Conservation (phyloP, 1,284 basidiomycete species). For the Microbotryum silenes-acaulis region DNA sequence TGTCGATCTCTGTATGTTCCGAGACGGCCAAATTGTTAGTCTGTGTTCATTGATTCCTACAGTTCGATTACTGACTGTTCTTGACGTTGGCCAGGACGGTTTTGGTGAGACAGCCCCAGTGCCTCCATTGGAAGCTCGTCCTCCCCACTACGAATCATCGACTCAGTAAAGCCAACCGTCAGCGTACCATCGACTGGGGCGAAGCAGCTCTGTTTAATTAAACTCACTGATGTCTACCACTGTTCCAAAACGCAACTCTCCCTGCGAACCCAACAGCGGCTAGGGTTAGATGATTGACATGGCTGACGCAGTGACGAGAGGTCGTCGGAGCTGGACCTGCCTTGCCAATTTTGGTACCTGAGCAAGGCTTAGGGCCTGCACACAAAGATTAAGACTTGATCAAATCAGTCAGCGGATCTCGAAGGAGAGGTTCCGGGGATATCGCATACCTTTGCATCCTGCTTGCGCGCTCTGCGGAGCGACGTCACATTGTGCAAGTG, state of each 20-base stretch:
- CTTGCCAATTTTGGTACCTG: constrained; percentile 38
- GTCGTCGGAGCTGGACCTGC: background rate
- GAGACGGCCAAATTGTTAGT: background rate
- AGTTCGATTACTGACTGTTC: background rate
- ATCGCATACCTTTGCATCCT: too few relatives aligned
- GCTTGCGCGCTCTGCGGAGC: too few relatives aligned
- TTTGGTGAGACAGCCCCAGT: constrained; percentile 38
- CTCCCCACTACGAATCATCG: constrained; percentile 16
- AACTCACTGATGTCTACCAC: constrained; percentile 35
- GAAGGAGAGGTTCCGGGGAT: too few relatives aligned
- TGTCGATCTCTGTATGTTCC: constrained; percentile 7
- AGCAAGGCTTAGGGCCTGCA: constrained; percentile 37
- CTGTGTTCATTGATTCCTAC: background rate
- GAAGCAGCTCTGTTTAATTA: background rate
- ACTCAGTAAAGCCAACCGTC: background rate
- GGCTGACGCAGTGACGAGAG: too few relatives aligned
- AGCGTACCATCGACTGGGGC: background rate
- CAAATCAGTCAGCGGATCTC: too few relatives aligned
- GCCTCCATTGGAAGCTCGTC: constrained; percentile 36
- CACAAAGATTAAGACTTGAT: too few relatives aligned
- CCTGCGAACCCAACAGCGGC: too few relatives aligned
- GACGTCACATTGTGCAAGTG: too few relatives aligned
- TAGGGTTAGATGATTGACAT: too few relatives aligned
- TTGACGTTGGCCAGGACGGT: constrained; percentile 24
- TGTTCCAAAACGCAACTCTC: constrained; percentile 35